These are phyloP conservation scores for Leonotis leonurus DNA, from an alignment of 257 asterid genomes.

Conservation along the genomic window DNA sequence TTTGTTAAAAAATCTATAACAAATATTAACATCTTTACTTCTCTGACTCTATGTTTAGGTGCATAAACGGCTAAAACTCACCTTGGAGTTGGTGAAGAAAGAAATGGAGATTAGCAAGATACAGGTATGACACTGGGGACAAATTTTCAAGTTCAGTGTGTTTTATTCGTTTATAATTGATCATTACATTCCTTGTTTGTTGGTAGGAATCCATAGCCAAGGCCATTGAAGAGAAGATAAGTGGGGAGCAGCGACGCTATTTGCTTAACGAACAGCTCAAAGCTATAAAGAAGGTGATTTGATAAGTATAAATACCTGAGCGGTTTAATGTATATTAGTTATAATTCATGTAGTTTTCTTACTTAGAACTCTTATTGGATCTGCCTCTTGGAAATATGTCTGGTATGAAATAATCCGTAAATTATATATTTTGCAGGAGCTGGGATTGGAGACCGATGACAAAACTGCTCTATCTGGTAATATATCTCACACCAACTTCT, in stretches of 20 bases:
- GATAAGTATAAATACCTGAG: neutral
- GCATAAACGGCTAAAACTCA: conserved; percentile 71
- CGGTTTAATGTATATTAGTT: conserved; percentile 4
- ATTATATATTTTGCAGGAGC: conserved; percentile 50
- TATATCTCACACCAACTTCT: conserved; percentile 21
- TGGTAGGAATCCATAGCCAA: conserved; percentile 91
- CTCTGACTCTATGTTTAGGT: conserved; percentile 41
- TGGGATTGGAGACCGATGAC: conserved; percentile 97
- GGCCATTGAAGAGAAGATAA: conserved; percentile 97
- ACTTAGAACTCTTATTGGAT: conserved; percentile 10
- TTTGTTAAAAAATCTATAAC: neutral
- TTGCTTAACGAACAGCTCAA: conserved; percentile 88
- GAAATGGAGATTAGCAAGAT: conserved; percentile 98
- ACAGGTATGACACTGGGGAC: conserved; percentile 47
- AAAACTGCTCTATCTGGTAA: conserved; percentile 92
- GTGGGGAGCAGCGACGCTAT: conserved; percentile 97
- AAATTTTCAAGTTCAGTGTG: neutral
- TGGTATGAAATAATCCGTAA: conserved; percentile 11
- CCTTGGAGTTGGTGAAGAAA: conserved; percentile 89
- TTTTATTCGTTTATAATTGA: neutral
- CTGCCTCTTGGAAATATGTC: conserved; percentile 5
- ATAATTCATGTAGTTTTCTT: neutral
- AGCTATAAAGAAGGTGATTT: conserved; percentile 88
- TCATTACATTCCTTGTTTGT: conserved; percentile 13
- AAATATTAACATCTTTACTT: conserved; percentile 2